Conservation (phyloP, 805 yeast genomes). For the Spencermartinsiella europaea region DNA sequence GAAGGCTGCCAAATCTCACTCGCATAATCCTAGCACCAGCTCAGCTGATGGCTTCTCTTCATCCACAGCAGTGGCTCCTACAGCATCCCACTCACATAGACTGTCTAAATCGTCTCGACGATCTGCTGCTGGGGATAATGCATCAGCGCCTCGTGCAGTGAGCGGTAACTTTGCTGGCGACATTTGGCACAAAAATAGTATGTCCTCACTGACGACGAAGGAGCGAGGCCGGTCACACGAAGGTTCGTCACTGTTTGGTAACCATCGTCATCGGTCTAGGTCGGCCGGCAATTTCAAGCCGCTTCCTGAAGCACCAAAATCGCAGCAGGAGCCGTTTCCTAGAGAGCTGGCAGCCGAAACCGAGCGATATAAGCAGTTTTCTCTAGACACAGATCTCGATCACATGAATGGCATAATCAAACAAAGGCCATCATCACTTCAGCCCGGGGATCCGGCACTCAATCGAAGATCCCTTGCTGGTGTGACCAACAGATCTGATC, state of each 20-base stretch:
- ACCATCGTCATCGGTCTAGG: neutral
- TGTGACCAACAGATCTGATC: too few relatives aligned
- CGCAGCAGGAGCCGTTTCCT: neutral
- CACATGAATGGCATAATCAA: conserved; percentile 49
- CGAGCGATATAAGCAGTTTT: neutral
- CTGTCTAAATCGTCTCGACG: neutral
- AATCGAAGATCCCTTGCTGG: neutral
- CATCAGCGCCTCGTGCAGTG: neutral
- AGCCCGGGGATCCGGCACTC: neutral
- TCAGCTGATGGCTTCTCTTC: neutral
- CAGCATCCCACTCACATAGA: too few relatives aligned
- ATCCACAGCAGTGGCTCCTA: too few relatives aligned
- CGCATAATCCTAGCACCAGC: neutral
- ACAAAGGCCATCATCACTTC: neutral
- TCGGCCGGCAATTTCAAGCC: neutral
- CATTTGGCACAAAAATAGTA: neutral
- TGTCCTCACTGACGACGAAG: neutral
- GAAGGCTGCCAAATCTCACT: neutral
- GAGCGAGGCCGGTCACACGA: neutral
- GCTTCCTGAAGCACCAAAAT: neutral
- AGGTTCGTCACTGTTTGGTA: neutral
- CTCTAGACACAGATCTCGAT: conserved; percentile 43
- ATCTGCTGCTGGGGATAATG: neutral
- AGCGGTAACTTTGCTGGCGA: neutral
- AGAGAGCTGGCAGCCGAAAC: neutral